Base-by-base conservation (phyloP, 176 grass and related monocot genomes). In the Eragrostis nindensis region DNA sequence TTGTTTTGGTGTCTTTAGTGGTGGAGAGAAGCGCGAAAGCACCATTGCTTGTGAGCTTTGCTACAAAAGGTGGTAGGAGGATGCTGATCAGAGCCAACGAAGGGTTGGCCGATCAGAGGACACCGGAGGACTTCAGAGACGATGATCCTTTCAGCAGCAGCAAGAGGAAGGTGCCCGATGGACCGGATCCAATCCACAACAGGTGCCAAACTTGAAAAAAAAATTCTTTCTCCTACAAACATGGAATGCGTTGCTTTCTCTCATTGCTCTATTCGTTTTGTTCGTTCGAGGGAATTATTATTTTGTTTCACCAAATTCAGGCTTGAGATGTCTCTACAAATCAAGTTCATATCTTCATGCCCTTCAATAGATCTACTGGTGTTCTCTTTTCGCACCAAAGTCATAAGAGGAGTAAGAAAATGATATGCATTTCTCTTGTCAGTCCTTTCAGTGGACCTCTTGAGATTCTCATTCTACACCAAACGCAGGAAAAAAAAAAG, bases 121-220 rank as follows among this genome's bases (percentile, higher is more conserved):
- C 38, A 47, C 40, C 62, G 79, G 45, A 89, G 40, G 71, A 75
- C 11, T n/a, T 62, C 80, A 70, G n/a, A 29, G 67, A 38, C 54
- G 69, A n/a, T 22, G 74, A 90, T 69, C 40, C 81, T 62, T 87
- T 87, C 50, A 66, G 54, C 25, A 61, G 69, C 45, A 90, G 84
- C 82, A 88, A 88, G 74, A 92, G 93, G 60, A 86, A 36, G 63
- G 93, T 96, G 26, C 93, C 90, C 16, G 88, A 86, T 78, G 90
- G 93, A 14, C 90, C 93, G 17, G 90, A 96, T 92, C 90, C 93
- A 65, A 92, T 92, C 71, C 93, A 96, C 82, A 96, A 96, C 81
- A 96, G 90, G 90, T 96, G 90, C 12, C 14, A 55, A 36, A 52
- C 75, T 61, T n/a, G 43, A n/a, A 36, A n/a, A n/a, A n/a, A n/a